Conservation (phyloP, 495 filamentous ascomycete species). For the Annulohypoxylon moriforme region DNA sequence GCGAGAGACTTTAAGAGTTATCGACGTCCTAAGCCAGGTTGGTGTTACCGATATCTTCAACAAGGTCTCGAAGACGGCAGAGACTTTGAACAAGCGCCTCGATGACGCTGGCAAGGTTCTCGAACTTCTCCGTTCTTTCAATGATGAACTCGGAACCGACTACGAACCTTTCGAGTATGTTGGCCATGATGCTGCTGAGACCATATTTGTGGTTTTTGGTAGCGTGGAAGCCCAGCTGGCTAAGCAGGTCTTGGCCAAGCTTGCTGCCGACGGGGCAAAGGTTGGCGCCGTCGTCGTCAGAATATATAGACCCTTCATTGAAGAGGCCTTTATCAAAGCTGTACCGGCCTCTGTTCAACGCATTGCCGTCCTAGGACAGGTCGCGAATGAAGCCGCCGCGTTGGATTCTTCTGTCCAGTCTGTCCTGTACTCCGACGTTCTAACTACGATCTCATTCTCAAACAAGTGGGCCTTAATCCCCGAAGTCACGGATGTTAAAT, state of each 20-base stretch:
- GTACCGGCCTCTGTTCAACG: slow-evolving; percentile 79
- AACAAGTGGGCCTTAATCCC: slow-evolving; percentile 69
- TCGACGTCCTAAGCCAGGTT: slow-evolving; percentile 81
- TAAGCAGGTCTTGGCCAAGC: slow-evolving; percentile 79
- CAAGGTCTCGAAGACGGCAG: slow-evolving; percentile 68
- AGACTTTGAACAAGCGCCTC: slow-evolving; percentile 74
- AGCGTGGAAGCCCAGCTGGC: slow-evolving; percentile 88
- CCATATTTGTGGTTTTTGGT: slow-evolving; percentile 90
- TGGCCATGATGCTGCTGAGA: slow-evolving; percentile 80
- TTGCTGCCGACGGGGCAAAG: slow-evolving; percentile 75
- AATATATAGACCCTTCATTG: slow-evolving; percentile 92
- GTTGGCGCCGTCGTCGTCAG: slow-evolving; percentile 91
- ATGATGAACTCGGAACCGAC: slow-evolving; percentile 91
- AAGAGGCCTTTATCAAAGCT: slow-evolving; percentile 86
- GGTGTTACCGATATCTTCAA: slow-evolving; percentile 78
- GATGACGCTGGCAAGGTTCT: slow-evolving; percentile 79
- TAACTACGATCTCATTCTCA: slow-evolving; percentile 84
- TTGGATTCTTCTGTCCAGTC: slow-evolving; percentile 80
- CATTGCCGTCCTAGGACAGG: slow-evolving; percentile 76
- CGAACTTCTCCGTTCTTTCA: slow-evolving; percentile 81
- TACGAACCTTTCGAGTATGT: slow-evolving; percentile 95
- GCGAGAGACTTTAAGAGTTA: slow-evolving; percentile 84
- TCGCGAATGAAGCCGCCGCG: slow-evolving; percentile 61
- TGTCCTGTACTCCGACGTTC: slow-evolving; percentile 86
- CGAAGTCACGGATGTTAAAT: slow-evolving; percentile 83